Conservation (phyloP, 2,329 filamentous ascomycete genomes). For the Ophiostoma montium region DNA sequence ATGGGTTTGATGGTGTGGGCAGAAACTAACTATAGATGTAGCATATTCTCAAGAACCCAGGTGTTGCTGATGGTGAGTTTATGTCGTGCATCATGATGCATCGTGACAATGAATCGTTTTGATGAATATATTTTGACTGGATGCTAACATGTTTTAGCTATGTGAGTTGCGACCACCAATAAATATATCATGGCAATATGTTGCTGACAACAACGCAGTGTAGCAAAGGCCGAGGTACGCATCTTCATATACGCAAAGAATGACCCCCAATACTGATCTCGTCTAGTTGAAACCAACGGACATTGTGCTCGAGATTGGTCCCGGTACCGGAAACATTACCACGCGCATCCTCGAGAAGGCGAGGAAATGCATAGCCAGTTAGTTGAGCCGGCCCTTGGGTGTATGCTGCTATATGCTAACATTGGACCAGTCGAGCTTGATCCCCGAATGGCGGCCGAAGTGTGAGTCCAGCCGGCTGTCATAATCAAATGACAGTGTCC, state of each 20-base stretch:
- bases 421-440: constrained; percentile 61
- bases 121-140: too few relatives aligned
- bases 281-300: constrained; percentile 74
- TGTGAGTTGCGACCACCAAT: constrained; percentile 10
- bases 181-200: not conserved
- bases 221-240: constrained; percentile 13
- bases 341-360: constrained; percentile 79
- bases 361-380: constrained; percentile 54
- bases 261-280: too few relatives aligned
- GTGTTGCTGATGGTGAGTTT: constrained; percentile 13
- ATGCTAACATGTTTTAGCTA: constrained; percentile 5
- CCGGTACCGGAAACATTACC: constrained; percentile 69
- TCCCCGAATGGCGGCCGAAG: constrained; percentile 89
- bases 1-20: not conserved
- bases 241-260: too few relatives aligned
- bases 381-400: not conserved
- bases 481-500: too few relatives aligned
- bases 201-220: constrained; percentile 4
- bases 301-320: constrained; percentile 81
- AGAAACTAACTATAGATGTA: not conserved
- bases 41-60: constrained; percentile 64
- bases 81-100: too few relatives aligned
- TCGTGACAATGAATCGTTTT: not conserved
- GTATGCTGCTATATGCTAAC: not conserved
- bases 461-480: constrained; percentile 45